Evolutionary conservation across 345 rosid genomes (phyloP).

Genomic region (Anacardium occidentale): DNA sequence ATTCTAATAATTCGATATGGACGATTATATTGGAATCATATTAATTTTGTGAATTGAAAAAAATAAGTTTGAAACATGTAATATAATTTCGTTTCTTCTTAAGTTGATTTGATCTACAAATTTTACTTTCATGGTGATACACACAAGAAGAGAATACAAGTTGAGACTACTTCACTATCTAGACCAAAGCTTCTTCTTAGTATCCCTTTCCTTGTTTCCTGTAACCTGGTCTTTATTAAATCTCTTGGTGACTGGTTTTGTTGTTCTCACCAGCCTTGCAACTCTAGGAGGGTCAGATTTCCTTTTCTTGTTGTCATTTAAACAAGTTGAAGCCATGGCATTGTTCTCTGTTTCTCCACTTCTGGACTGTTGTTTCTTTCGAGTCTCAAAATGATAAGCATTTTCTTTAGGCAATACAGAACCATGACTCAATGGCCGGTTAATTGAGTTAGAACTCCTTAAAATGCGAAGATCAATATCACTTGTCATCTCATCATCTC

Average conservation of each 20-base stretch:
- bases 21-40: too few relatives aligned
- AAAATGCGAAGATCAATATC: constrained; percentile 58
- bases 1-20: too few relatives aligned
- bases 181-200: constrained; percentile 79
- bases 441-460: constrained; percentile 57
- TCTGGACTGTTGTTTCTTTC: constrained; percentile 70
- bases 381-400: constrained; percentile 32
- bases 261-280: constrained; percentile 48
- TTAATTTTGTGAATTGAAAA: too few relatives aligned
- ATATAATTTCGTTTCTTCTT: neutral
- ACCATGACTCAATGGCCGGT: constrained; percentile 45
- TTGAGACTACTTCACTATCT: constrained; percentile 42
- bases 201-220: constrained; percentile 58
- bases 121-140: neutral
- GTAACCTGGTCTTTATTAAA: constrained; percentile 50
- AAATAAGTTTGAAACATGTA: too few relatives aligned
- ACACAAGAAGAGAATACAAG: neutral
- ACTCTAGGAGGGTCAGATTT: constrained; percentile 80
- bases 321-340: constrained; percentile 25
- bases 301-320: constrained; percentile 54
- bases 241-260: constrained; percentile 47
- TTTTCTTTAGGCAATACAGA: constrained; percentile 37
- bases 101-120: neutral
- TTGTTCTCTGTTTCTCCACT: constrained; percentile 76
- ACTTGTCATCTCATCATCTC: constrained; percentile 43